Evolutionary conservation across 2,329 filamentous ascomycete species (phyloP).

Genomic region (Colletotrichum gloeosporioides): DNA sequence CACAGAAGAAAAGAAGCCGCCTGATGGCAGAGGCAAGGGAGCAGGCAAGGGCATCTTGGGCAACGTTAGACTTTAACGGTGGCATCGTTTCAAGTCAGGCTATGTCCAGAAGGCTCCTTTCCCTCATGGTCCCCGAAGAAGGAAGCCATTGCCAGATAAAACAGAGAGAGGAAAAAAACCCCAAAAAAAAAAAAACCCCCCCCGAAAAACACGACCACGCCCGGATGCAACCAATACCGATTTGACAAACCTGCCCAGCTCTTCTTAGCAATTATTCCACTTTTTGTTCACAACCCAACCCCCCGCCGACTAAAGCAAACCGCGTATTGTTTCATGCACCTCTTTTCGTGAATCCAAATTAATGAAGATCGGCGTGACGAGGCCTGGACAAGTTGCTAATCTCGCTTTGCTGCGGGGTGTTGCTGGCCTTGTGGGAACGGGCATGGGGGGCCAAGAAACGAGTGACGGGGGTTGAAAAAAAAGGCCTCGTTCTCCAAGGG

Average conservation of each 20-base stretch:
- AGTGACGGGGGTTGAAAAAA: background rate
- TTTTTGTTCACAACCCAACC: background rate
- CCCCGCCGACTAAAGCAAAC: background rate
- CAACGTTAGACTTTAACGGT: background rate
- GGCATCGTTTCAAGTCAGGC: background rate
- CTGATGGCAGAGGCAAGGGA: background rate
- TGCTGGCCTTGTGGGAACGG: background rate
- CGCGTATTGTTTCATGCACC: background rate
- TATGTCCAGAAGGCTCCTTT: background rate
- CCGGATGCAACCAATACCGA: background rate
- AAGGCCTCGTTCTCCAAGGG: background rate
- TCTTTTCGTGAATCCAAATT: background rate
- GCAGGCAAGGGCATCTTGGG: background rate
- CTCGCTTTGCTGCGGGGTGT: constrained; percentile 7
- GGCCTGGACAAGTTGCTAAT: constrained; percentile 1
- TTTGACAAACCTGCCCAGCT: background rate
- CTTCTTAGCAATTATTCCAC: background rate
- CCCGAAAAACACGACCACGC: background rate
- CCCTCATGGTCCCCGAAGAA: background rate
- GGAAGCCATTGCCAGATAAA: background rate
- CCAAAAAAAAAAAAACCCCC: too few relatives aligned
- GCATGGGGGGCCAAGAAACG: background rate
- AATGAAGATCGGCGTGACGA: constrained; percentile 8
- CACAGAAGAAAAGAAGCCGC: background rate
- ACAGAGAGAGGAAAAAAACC: background rate